Conservation (phyloP, 192 early-diverging fungal genomes). For the Gamsiella multidivaricata region DNA sequence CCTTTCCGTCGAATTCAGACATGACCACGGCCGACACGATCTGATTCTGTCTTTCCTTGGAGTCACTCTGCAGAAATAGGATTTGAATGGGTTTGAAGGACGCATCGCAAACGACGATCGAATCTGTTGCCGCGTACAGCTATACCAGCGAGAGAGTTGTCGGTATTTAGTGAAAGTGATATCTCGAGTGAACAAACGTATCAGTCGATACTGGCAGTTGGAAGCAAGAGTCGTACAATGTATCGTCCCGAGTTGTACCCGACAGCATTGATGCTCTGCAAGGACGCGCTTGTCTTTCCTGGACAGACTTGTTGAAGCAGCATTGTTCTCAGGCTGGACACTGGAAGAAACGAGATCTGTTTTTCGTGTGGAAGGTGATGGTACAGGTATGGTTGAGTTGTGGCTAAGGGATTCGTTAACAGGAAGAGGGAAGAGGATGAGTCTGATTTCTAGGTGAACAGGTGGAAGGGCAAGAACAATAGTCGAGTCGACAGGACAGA, state of each 20-base stretch:
- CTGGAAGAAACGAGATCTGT: neutral
- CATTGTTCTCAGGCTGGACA: constrained; percentile 40
- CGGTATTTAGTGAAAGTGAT: constrained; percentile 4
- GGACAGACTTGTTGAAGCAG: constrained; percentile 66
- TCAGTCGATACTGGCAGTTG: neutral
- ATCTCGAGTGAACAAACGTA: no score
- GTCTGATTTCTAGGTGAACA: no score
- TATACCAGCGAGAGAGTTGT: constrained; percentile 7
- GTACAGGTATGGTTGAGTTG: no score
- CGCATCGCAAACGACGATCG: constrained; percentile 61
- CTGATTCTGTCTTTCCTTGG: constrained; percentile 40
- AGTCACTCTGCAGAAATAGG: constrained; percentile 35
- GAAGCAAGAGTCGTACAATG: constrained; percentile 52
- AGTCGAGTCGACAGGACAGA: no score
- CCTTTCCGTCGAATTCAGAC: constrained; percentile 57
- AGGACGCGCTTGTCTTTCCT: constrained; percentile 60
- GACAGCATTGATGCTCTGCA: constrained; percentile 58
- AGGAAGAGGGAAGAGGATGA: no score
- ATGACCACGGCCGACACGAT: constrained; percentile 54
- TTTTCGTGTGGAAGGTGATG: neutral
- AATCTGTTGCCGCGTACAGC: constrained; percentile 64
- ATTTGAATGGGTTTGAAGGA: constrained; percentile 60
- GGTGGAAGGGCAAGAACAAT: no score
- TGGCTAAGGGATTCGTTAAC: no score
- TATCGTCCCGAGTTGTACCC: constrained; percentile 55